Percentiles rank a stretch among this genome's conserved stretches.
Conservation (phyloP, 108 stramenopile genomes). For the Conticribra guillardii region DNA sequence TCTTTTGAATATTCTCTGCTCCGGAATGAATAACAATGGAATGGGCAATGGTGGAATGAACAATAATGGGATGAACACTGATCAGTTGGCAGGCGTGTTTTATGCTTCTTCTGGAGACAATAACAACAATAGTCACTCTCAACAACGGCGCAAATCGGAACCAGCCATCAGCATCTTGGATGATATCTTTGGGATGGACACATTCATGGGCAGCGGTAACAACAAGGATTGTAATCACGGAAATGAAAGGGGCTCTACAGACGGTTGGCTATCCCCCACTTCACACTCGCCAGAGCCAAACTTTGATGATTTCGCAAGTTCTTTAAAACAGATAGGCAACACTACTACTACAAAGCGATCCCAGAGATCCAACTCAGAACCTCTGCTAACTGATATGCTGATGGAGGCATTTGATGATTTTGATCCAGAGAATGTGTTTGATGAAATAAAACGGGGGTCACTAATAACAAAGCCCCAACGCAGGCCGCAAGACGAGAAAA, state of each 20-base stretch:
- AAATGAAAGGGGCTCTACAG: neutral
- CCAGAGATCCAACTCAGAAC: neutral
- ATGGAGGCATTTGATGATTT: neutral
- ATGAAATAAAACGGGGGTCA: neutral
- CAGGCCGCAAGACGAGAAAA: neutral
- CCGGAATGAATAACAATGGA: too few species aligned
- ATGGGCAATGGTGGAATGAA: too few species aligned
- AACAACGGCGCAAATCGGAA: slow-evolving; percentile 1
- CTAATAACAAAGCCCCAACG: neutral
- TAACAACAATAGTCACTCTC: neutral
- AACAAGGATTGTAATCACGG: neutral
- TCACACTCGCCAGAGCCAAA: neutral
- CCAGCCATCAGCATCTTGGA: slow-evolving; percentile 1
- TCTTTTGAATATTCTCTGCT: too few species aligned
- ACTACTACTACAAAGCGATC: neutral
- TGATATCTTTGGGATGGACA: neutral
- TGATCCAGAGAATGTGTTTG: neutral
- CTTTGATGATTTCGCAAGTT: neutral
- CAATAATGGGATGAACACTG: slow-evolving; percentile 4
- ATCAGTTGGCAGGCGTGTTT: too few species aligned
- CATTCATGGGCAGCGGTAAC: neutral
- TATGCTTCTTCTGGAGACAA: neutral
- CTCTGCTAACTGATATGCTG: neutral
- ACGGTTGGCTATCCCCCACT: neutral
- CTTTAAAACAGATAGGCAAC: neutral